Evolutionary conservation across 306 rosid species (phyloP).

Genomic region (Quercus suber): DNA sequence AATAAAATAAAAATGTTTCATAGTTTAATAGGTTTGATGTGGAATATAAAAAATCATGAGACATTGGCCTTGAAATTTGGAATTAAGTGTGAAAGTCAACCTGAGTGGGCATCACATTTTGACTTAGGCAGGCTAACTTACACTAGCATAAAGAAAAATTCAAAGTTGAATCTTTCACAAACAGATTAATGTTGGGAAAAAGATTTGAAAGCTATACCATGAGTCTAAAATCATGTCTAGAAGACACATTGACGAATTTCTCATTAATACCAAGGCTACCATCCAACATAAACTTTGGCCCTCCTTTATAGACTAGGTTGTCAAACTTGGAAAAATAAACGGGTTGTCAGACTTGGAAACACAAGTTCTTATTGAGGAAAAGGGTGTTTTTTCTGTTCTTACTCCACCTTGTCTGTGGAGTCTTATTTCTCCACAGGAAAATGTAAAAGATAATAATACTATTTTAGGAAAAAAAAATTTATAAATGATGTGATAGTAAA

Average conservation of each 20-base stretch:
- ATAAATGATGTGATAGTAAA: too few relatives aligned
- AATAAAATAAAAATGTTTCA: too few relatives aligned
- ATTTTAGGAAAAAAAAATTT: too few relatives aligned
- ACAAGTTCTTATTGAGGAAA: neutral
- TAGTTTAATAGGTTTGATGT: neutral
- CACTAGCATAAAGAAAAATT: slow-evolving; percentile 18
- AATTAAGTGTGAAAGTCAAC: slow-evolving; percentile 34
- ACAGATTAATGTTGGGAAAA: neutral
- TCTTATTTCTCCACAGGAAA: neutral
- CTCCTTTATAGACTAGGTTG: neutral
- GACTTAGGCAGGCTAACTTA: slow-evolving; percentile 28
- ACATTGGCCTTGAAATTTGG: slow-evolving; percentile 20
- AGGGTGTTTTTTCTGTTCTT: neutral
- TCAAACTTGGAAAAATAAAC: neutral
- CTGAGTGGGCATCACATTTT: slow-evolving; percentile 40
- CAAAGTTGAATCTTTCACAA: slow-evolving; percentile 13
- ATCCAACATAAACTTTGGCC: neutral
- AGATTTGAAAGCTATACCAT: neutral
- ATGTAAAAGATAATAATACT: too few relatives aligned
- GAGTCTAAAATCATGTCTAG: neutral
- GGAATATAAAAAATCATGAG: slow-evolving; percentile 46
- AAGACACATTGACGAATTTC: neutral
- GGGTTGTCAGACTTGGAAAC: neutral
- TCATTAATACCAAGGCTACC: neutral
- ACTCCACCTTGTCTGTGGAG: neutral